Evolutionary conservation across 163 green algal species (phyloP).

Genomic region (Chlorella variabilis): DNA sequence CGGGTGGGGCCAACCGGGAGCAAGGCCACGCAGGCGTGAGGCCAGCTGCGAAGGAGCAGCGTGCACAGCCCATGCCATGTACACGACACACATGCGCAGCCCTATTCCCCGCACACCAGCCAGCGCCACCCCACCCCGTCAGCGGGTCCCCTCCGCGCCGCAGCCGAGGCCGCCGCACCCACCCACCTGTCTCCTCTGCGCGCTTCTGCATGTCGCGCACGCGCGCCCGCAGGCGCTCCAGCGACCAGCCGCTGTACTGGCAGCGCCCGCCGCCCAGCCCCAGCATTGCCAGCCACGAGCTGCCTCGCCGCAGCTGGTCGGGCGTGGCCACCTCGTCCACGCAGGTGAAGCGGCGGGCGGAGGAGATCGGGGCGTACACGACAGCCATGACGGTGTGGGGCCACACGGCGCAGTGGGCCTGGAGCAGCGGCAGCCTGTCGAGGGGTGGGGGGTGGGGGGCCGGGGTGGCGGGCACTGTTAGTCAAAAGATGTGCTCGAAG

Average conservation of each 20-base stretch:
- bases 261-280: background rate
- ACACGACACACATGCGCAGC: no score
- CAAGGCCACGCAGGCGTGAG: background rate
- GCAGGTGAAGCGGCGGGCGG: background rate
- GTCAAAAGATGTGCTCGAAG: background rate
- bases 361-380: background rate
- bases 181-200: constrained; percentile 11
- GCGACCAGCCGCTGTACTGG: background rate
- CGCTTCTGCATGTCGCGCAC: constrained; percentile 8
- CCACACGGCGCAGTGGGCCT: constrained; percentile 30
- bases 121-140: no score
- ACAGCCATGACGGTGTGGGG: constrained; percentile 13
- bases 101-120: no score
- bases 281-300: constrained; percentile 5
- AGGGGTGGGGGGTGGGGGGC: background rate
- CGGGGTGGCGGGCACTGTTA: background rate
- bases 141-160: no score
- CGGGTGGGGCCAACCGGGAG: background rate
- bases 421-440: constrained; percentile 20
- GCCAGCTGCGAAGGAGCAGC: no score
- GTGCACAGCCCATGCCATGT: no score
- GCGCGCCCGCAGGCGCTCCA: constrained; percentile 2
- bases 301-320: background rate
- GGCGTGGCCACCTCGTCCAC: background rate
- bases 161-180: no score